These are phyloP conservation scores for Yamadazyma diospyri DNA, from an alignment of 1,139 yeast genomes.

Conservation along the genomic window DNA sequence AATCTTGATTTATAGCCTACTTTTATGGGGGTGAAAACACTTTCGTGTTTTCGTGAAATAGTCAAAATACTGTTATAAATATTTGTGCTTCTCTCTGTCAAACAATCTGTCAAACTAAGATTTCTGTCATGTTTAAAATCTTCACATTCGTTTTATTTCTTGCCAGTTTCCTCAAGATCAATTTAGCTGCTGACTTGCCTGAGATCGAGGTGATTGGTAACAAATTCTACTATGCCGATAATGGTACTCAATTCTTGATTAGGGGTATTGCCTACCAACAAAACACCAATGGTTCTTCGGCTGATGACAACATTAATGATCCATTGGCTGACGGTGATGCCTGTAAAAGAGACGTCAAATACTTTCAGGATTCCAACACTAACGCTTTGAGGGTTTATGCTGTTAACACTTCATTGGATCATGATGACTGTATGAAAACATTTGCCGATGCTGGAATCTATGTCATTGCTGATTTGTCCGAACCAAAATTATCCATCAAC, in stretches of 20 bases:
- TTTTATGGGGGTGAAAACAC: neutral
- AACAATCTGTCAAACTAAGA: neutral
- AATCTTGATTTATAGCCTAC: conserved; percentile 1
- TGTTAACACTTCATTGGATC: conserved; percentile 59
- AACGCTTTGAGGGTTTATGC: conserved; percentile 76
- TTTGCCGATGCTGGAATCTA: conserved; percentile 75
- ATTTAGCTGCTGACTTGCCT: conserved; percentile 17
- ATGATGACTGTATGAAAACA: conserved; percentile 62
- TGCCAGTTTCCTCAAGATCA: conserved; percentile 4
- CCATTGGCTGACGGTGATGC: conserved; percentile 69
- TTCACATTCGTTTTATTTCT: conserved; percentile 7
- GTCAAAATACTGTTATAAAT: neutral
- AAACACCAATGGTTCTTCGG: conserved; percentile 37
- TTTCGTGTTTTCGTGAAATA: conserved; percentile 1
- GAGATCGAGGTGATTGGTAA: conserved; percentile 43
- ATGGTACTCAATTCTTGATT: conserved; percentile 44
- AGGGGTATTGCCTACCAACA: conserved; percentile 49
- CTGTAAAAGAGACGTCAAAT: conserved; percentile 80
- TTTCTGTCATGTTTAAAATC: too few relatives aligned
- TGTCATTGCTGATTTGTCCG: conserved; percentile 72
- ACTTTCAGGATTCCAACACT: conserved; percentile 56
- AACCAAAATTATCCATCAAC: conserved; percentile 61
- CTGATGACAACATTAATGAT: conserved; percentile 52
- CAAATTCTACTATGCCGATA: conserved; percentile 42
- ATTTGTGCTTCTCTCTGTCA: neutral